These are phyloP conservation scores for Xylaria grammica DNA, from an alignment of 495 filamentous ascomycete genomes.

Conservation along the genomic window DNA sequence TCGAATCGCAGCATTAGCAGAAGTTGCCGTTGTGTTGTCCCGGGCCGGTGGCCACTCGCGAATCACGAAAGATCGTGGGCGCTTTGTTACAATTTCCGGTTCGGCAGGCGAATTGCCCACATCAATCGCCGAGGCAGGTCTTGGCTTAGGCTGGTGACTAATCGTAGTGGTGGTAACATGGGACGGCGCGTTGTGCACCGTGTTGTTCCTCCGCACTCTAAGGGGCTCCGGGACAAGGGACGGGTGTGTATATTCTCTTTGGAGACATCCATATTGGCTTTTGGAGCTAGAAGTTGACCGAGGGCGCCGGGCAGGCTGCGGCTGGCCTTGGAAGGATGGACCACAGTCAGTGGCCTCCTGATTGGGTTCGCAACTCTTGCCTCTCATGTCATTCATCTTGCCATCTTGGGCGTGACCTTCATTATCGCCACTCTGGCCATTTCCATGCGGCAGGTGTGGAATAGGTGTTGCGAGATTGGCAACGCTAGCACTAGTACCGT, in stretches of 20 bases:
- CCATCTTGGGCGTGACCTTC: not conserved
- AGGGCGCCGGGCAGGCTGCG: not conserved
- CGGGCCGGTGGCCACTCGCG: not conserved
- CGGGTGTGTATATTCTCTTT: not conserved
- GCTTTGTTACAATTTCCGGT: not conserved
- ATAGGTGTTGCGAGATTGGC: not conserved
- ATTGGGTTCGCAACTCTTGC: not conserved
- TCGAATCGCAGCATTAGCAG: not conserved
- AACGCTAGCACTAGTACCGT: not conserved
- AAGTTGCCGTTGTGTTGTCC: not conserved
- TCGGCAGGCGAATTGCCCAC: not conserved
- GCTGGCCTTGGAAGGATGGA: not conserved
- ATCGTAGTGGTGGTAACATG: not conserved
- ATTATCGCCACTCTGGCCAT: not conserved
- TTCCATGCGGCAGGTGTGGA: not conserved
- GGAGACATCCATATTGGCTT: not conserved
- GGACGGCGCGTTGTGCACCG: not conserved
- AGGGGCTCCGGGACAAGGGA: slow-evolving; percentile 9
- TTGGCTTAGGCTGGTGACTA: not conserved
- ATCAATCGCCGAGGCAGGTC: not conserved
- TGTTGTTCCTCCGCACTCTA: not conserved
- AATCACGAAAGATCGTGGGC: not conserved
- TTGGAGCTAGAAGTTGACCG: not conserved
- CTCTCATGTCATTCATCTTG: not conserved
- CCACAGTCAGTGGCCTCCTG: not conserved